phyloP scores from a whole-genome alignment of 164 flowering plant genomes.

The Vitis labrusca region DNA sequence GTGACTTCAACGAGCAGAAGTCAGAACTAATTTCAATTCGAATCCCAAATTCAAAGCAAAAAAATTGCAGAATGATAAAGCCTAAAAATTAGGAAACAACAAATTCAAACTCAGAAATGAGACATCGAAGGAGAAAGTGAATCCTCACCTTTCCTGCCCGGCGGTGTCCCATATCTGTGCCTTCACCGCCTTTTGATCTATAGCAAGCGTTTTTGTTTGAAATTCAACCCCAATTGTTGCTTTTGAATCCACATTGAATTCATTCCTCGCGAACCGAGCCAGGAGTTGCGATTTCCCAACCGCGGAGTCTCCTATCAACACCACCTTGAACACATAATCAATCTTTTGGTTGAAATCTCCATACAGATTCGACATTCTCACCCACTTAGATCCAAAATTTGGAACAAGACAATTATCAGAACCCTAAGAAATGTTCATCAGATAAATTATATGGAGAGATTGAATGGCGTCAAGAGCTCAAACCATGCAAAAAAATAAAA shows the following conservation, averaged over 20 bases:
- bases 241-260: constrained; percentile 64
- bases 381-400: background rate
- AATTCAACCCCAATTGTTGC: constrained; percentile 78
- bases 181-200: constrained; percentile 64
- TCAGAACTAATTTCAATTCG: too few relatives aligned
- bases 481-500: background rate
- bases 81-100: background rate
- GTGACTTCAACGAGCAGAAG: too few relatives aligned
- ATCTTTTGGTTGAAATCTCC: constrained; percentile 67
- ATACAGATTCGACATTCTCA: constrained; percentile 56
- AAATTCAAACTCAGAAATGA: background rate
- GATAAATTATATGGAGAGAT: background rate
- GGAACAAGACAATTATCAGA: background rate
- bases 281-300: constrained; percentile 75
- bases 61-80: background rate
- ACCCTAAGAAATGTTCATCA: background rate
- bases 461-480: too few relatives aligned
- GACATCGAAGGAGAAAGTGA: background rate
- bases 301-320: constrained; percentile 70
- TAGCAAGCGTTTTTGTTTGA: constrained; percentile 59
- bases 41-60: too few relatives aligned
- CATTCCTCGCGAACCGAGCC: constrained; percentile 62
- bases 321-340: constrained; percentile 69
- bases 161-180: constrained; percentile 85
- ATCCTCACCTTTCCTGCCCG: constrained; percentile 59